A percentile compares a stretch with the other conserved stretches of the same genome.
Evolutionary conservation across 2,329 filamentous ascomycete genomes (phyloP).

Genomic region (Gaeumannomyces tritici): DNA sequence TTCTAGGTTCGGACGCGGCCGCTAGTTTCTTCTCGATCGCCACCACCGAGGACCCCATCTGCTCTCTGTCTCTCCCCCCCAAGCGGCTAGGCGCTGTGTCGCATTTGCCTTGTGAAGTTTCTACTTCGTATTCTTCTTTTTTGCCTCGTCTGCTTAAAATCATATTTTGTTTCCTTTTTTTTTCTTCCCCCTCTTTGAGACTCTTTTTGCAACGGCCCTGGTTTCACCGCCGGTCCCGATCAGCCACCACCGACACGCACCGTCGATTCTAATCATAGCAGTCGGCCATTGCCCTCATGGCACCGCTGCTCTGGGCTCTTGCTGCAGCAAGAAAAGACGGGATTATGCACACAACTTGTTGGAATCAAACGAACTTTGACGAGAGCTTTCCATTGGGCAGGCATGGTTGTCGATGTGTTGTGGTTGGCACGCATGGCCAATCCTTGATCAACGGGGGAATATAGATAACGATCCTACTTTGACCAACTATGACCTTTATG

Average conservation of each 20-base stretch:
- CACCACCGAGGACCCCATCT: slow-evolving; percentile 7
- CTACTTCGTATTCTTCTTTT: neutral
- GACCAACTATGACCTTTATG: slow-evolving; percentile 4
- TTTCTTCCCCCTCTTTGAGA: neutral
- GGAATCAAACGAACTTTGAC: neutral
- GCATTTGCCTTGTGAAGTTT: neutral
- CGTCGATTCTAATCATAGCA: neutral
- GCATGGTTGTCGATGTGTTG: neutral
- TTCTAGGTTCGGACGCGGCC: slow-evolving; percentile 84
- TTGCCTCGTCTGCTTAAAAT: slow-evolving; percentile 4
- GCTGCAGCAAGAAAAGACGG: neutral
- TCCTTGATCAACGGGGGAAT: slow-evolving; percentile 1
- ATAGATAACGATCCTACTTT: slow-evolving; percentile 5
- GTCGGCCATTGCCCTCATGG: neutral
- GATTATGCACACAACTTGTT: neutral
- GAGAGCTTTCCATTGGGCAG: neutral
- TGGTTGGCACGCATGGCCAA: neutral
- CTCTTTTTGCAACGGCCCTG: neutral
- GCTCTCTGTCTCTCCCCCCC: slow-evolving; percentile 2
- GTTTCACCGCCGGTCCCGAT: neutral
- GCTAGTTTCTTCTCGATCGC: slow-evolving; percentile 46
- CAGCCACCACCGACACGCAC: neutral
- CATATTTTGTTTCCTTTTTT: slow-evolving; percentile 1
- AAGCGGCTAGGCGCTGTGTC: neutral
- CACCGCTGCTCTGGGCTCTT: neutral